A percentile compares a stretch with the other conserved stretches of the same genome.
These are phyloP conservation scores for Pyricularia sp. DNA, from an alignment of 2,329 filamentous ascomycete species.

Conservation along the genomic window DNA sequence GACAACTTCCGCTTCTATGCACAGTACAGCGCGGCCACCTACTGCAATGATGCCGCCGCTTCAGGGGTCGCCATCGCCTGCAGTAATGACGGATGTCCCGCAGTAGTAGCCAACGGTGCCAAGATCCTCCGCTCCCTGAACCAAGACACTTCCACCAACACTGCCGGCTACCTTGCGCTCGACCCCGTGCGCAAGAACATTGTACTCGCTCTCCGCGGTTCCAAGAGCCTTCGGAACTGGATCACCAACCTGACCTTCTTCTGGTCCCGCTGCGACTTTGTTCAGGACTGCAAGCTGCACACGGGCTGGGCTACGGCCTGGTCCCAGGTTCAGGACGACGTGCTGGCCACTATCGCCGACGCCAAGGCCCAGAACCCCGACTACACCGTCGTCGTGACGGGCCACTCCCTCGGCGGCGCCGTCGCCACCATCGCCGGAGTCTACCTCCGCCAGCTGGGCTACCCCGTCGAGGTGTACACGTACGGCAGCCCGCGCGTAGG, in stretches of 20 bases:
- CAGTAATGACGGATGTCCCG: constrained; percentile 30
- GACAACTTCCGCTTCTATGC: constrained; percentile 35
- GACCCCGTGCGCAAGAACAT: constrained; percentile 42
- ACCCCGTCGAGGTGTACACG: constrained; percentile 48
- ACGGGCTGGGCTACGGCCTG: constrained; percentile 51
- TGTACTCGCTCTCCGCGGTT: constrained; percentile 52
- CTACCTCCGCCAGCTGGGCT: constrained; percentile 39
- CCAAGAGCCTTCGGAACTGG: constrained; percentile 50
- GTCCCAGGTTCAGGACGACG: constrained; percentile 36
- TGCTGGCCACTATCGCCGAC: constrained; percentile 31
- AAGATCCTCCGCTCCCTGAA: constrained; percentile 32
- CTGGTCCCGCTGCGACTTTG: constrained; percentile 25
- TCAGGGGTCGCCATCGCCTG: constrained; percentile 33
- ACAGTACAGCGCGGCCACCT: constrained; percentile 41
- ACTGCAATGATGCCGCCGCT: constrained; percentile 38
- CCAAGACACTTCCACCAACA: constrained; percentile 12
- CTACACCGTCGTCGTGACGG: constrained; percentile 49
- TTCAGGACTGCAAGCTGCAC: constrained; percentile 40
- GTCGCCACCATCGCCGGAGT: constrained; percentile 51
- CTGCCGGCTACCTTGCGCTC: constrained; percentile 40
- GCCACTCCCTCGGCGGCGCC: constrained; percentile 61
- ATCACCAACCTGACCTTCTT: constrained; percentile 42
- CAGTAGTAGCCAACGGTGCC: constrained; percentile 30
- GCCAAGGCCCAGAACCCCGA: constrained; percentile 36
- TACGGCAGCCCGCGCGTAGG: constrained; percentile 60